Evolutionary conservation across 371 early-diverging fungal species (phyloP).

Genomic region (Lichtheimia corymbifera): DNA sequence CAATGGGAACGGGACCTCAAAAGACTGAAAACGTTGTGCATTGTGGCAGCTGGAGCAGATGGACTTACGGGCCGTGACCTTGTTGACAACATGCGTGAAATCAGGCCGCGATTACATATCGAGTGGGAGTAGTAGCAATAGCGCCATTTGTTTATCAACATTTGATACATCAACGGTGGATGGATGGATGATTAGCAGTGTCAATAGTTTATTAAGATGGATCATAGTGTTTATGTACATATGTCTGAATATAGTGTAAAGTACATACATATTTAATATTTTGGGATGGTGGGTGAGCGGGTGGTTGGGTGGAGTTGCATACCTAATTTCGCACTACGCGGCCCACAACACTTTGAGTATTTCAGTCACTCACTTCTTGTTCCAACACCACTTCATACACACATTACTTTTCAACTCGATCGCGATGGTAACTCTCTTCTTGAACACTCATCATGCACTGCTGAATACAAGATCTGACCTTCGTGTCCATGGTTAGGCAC

Average conservation of each 20-base stretch:
- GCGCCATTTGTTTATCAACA: neutral
- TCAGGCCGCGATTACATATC: neutral
- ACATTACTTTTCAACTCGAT: neutral
- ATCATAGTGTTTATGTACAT: too few species aligned
- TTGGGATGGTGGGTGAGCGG: too few species aligned
- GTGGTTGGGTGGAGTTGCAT: too few species aligned
- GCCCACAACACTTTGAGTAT: neutral
- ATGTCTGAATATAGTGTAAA: too few species aligned
- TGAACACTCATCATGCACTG: too few species aligned
- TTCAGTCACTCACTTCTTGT: neutral
- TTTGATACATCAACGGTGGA: too few species aligned
- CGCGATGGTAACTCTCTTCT: neutral
- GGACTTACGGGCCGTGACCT: neutral
- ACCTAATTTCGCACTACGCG: too few species aligned
- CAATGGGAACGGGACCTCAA: conserved; percentile 9
- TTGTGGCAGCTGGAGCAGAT: neutral
- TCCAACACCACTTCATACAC: neutral
- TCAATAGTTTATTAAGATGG: too few species aligned
- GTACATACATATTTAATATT: too few species aligned
- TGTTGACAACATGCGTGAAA: neutral
- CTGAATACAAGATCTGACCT: neutral
- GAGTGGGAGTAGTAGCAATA: neutral
- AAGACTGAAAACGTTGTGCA: neutral
- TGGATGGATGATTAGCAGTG: too few species aligned
- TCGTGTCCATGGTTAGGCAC: conserved; percentile 59